These are phyloP conservation scores for Quercus phellos DNA, from an alignment of 331 rosid species.

Conservation along the genomic window DNA sequence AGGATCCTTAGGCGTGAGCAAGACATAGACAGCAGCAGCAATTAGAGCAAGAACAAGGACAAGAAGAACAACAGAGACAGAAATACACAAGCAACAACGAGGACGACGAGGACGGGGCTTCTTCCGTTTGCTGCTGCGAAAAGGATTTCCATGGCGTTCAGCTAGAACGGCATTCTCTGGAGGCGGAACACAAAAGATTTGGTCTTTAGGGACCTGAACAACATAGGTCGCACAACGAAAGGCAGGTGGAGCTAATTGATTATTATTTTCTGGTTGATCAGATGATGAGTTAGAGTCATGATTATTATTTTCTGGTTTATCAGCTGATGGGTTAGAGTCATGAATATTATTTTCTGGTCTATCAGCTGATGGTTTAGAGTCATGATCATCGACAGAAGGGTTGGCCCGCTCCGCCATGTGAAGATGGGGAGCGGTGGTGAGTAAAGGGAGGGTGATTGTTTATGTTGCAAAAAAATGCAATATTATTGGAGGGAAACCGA, in stretches of 20 bases:
- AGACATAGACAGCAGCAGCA: slow-evolving; percentile 10
- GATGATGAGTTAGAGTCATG: not conserved
- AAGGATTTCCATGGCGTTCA: slow-evolving; percentile 14
- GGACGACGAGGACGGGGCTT: slow-evolving; percentile 15
- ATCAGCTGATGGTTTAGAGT: not conserved
- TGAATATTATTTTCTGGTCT: no score
- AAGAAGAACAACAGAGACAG: slow-evolving; percentile 8
- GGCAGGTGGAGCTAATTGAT: not conserved
- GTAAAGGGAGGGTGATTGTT: slow-evolving; percentile 21
- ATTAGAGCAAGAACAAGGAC: slow-evolving; percentile 6
- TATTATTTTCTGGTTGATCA: not conserved
- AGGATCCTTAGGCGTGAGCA: slow-evolving; percentile 28
- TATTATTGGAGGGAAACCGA: slow-evolving; percentile 4
- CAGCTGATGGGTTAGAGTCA: no score
- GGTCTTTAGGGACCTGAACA: slow-evolving; percentile 50
- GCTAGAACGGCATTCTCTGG: slow-evolving; percentile 33
- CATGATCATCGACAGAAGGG: not conserved
- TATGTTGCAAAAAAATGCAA: not conserved
- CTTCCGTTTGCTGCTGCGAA: not conserved
- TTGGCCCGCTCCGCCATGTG: slow-evolving; percentile 43
- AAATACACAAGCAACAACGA: not conserved
- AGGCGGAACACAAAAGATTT: slow-evolving; percentile 40
- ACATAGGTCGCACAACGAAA: slow-evolving; percentile 26
- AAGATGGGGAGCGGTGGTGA: no score
- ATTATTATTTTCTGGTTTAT: no score